phyloP scores from a whole-genome alignment of 1,284 basidiomycete genomes.

The Lentinula novae-zelandiae region DNA sequence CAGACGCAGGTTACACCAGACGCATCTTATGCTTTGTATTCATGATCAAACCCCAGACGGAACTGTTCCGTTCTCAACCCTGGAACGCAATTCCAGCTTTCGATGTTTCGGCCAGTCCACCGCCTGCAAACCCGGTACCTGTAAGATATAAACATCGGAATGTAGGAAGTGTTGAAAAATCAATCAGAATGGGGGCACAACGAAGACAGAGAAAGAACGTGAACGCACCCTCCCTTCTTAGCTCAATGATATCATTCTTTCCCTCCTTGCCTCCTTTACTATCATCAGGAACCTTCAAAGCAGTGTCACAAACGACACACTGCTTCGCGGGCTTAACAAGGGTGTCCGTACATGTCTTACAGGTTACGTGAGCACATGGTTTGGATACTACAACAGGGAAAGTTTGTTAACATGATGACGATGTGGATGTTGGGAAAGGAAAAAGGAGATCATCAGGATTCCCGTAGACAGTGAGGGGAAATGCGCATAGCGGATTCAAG shows the following conservation, averaged over 20 bases:
- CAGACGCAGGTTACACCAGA: too few species aligned
- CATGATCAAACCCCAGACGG: neutral
- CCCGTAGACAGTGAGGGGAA: neutral
- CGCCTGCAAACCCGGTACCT: slow-evolving; percentile 89
- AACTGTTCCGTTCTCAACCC: slow-evolving; percentile 37
- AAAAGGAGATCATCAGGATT: neutral
- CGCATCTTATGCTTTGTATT: too few species aligned
- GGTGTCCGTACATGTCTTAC: slow-evolving; percentile 82
- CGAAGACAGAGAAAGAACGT: neutral
- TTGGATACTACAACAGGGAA: slow-evolving; percentile 52
- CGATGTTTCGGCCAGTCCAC: slow-evolving; percentile 83
- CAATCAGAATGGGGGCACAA: neutral
- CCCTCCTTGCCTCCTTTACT: slow-evolving; percentile 19
- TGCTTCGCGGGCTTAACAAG: slow-evolving; percentile 72
- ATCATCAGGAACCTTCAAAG: slow-evolving; percentile 23
- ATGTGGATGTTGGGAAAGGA: neutral
- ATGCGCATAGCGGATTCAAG: too few species aligned
- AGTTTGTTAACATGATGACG: neutral
- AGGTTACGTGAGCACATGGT: slow-evolving; percentile 82
- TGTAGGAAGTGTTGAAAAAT: neutral
- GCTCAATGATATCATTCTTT: slow-evolving; percentile 69
- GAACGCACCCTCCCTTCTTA: slow-evolving; percentile 75
- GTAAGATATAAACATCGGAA: neutral
- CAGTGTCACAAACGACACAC: slow-evolving; percentile 79
- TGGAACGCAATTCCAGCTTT: slow-evolving; percentile 76